A percentile compares a stretch with the other conserved stretches of the same genome.
Conservation (phyloP, 2,329 filamentous ascomycete species). For the Ilyonectria sp. region DNA sequence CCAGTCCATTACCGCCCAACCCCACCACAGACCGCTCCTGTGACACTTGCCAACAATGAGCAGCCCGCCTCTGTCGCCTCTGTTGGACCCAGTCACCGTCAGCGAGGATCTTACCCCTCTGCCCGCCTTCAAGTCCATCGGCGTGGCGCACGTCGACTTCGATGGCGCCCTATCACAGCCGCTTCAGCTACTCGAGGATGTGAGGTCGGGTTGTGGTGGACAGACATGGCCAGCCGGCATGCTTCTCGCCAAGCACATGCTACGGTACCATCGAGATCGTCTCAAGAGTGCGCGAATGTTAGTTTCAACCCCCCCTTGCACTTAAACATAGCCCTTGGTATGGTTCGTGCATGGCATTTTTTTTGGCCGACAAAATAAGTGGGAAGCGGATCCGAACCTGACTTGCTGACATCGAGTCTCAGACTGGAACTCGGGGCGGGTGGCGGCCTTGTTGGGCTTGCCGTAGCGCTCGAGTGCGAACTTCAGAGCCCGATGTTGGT, state of each 20-base stretch:
- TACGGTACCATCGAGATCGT: constrained; percentile 78
- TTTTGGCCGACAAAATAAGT: constrained; percentile 1
- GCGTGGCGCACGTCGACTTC: constrained; percentile 72
- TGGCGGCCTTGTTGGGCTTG: constrained; percentile 85
- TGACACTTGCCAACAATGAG: constrained; percentile 37
- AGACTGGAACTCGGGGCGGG: constrained; percentile 95
- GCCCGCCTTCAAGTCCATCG: constrained; percentile 70
- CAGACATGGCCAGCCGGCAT: constrained; percentile 96
- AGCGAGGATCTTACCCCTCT: constrained; percentile 72
- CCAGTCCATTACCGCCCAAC: neutral
- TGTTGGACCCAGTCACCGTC: constrained; percentile 66
- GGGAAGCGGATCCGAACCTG: constrained; percentile 15
- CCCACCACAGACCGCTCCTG: constrained; percentile 9
- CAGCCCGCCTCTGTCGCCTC: constrained; percentile 63
- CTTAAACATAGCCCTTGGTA: neutral
- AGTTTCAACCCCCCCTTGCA: constrained; percentile 27
- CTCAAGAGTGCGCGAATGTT: constrained; percentile 81
- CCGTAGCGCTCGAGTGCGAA: constrained; percentile 70
- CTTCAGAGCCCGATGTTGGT: constrained; percentile 75
- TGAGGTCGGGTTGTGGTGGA: constrained; percentile 90
- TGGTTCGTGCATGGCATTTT: constrained; percentile 10
- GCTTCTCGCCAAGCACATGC: constrained; percentile 88
- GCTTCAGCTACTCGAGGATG: constrained; percentile 86
- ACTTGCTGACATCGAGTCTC: constrained; percentile 44
- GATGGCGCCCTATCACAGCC: constrained; percentile 80